phyloP scores from a whole-genome alignment of 108 stramenopile species.

The Epithemia pelagica region DNA sequence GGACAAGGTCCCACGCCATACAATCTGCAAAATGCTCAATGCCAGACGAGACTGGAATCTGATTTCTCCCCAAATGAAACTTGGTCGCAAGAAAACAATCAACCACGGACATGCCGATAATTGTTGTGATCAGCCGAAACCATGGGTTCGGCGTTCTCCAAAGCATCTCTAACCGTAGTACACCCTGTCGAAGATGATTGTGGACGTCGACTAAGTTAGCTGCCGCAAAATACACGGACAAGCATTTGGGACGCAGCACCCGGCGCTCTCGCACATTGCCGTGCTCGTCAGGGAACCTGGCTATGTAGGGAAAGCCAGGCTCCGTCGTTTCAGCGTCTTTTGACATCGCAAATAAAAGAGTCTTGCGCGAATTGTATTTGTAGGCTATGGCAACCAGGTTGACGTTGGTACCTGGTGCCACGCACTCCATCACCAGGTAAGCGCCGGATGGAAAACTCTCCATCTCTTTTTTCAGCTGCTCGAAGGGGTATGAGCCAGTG shows the following conservation, averaged over 20 bases:
- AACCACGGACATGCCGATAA: not conserved
- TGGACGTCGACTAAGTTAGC: not conserved
- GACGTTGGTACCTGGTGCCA: not conserved
- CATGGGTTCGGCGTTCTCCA: not conserved
- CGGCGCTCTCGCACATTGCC: not conserved
- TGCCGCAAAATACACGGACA: not conserved
- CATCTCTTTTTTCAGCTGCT: not conserved
- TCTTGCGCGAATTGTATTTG: not conserved
- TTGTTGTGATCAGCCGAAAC: not conserved
- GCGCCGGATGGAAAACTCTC: not conserved
- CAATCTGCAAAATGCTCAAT: slow-evolving; percentile 1
- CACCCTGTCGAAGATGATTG: not conserved
- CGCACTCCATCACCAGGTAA: not conserved
- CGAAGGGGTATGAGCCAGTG: not conserved
- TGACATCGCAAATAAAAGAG: not conserved
- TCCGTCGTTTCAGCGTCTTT: not conserved
- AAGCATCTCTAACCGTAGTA: slow-evolving; percentile 15
- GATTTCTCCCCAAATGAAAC: not conserved
- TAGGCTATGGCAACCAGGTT: not conserved
- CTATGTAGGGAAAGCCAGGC: not conserved
- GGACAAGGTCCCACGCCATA: not conserved
- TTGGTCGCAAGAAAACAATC: not conserved
- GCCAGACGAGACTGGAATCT: not conserved
- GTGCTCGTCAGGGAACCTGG: not conserved
- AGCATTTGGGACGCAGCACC: not conserved